Evolutionary conservation across 2,329 filamentous ascomycete genomes (phyloP).

Genomic region (Chaetomiaceae sp.): DNA sequence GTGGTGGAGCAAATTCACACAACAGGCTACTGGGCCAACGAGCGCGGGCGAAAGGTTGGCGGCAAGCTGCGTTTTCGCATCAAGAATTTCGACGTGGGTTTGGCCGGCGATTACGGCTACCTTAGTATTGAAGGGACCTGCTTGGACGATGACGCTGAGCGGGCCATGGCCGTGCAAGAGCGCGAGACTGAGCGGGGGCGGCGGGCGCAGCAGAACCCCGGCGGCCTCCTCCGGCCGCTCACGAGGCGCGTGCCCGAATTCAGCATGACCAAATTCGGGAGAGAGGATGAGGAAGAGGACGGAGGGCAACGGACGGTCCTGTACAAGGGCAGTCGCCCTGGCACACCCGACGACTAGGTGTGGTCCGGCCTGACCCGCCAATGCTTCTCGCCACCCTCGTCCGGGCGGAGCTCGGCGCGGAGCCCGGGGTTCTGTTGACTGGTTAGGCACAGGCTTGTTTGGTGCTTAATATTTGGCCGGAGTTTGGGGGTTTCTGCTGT

Average conservation of each 20-base stretch:
- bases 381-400: slow-evolving; percentile 16
- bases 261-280: slow-evolving; percentile 50
- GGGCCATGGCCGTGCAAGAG: slow-evolving; percentile 50
- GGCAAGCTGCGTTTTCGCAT: slow-evolving; percentile 72
- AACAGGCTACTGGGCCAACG: slow-evolving; percentile 71
- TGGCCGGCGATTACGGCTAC: slow-evolving; percentile 70
- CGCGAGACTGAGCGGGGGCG: slow-evolving; percentile 34
- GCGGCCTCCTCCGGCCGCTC: slow-evolving; percentile 26
- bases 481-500: not conserved
- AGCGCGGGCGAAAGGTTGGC: slow-evolving; percentile 59
- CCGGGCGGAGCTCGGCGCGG: slow-evolving; percentile 7
- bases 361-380: slow-evolving; percentile 21
- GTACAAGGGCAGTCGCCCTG: slow-evolving; percentile 31
- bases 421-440: slow-evolving; percentile 20
- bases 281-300: slow-evolving; percentile 41
- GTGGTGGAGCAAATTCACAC: slow-evolving; percentile 47
- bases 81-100: slow-evolving; percentile 74
- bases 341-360: slow-evolving; percentile 28
- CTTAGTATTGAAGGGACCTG: slow-evolving; percentile 86
- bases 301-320: slow-evolving; percentile 28
- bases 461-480: not conserved
- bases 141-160: slow-evolving; percentile 62
- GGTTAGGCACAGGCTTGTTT: not conserved
- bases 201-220: slow-evolving; percentile 32
- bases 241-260: slow-evolving; percentile 44